Evolutionary conservation across 345 rosid genomes (phyloP), one percentile per base, ranked within the genome.

Genomic region (Carallia brachiata): DNA sequence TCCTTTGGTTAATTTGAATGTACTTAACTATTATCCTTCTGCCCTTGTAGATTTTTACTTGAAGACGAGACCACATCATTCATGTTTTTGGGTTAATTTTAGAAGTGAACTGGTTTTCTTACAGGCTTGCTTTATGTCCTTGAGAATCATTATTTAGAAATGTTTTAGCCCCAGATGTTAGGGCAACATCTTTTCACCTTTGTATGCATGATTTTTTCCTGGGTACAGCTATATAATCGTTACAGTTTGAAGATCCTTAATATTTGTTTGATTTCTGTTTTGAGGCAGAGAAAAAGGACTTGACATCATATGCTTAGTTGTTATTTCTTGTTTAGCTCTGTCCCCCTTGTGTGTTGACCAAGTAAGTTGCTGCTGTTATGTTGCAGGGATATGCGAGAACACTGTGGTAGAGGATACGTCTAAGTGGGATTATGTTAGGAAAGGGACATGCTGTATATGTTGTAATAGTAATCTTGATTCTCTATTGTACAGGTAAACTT

Each of bases 361-460:
- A 16, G 15, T 30, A 39, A 60, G 23, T 37, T 60, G 61, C 31
- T 10, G 6, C n/a, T 54, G 16, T 58, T 52, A 53, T 73, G 56
- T 66, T 76, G 74, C 84, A 90, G 98, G 89, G 64, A 47, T 67
- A 28, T 73, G 84, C 16, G 84, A 75, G 37, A 66, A 80, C 18
- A 56, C 67, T 75, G 44, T 62, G 31, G 67, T 47, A 10, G 87
- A 77, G 54, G 86, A 87, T 52, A 87, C 78, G 60, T 70, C 89
- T 37, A 89, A 82, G 69, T 90, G 95, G 97, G 90, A 90, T 71
- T 82, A 80, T 64, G 90, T 88, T 67, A 86, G 93, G 75, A 94
- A 85, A 82, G 96, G 98, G 23, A 74, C 85, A 54, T 94, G 98
- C 73, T 91, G 96, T 74, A 69, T 86, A 44, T 94, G 98, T 74